Percentiles rank a stretch among this genome's conserved stretches.
phyloP scores from a whole-genome alignment of 2,329 filamentous ascomycete genomes.

The Chrysoporthe austroafricana region DNA sequence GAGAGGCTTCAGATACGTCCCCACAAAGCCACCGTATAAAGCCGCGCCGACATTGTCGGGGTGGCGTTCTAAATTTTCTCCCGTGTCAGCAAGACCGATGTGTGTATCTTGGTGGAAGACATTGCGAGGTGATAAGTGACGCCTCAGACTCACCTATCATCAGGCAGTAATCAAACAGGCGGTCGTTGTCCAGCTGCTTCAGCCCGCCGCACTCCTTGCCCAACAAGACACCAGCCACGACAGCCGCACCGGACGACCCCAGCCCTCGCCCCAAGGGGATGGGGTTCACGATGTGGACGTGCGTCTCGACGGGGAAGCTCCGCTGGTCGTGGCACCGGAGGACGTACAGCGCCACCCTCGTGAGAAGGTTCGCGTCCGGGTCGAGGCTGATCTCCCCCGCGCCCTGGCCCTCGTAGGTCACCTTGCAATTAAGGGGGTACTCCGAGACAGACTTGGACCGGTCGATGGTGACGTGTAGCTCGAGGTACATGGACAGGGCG shows the following conservation, averaged over 20 bases:
- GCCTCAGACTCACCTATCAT: slow-evolving; percentile 78
- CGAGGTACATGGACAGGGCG: slow-evolving; percentile 90
- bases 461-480: slow-evolving; percentile 80
- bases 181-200: slow-evolving; percentile 71
- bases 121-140: not conserved
- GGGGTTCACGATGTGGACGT: slow-evolving; percentile 93
- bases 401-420: slow-evolving; percentile 88
- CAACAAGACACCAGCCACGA: slow-evolving; percentile 92
- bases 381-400: slow-evolving; percentile 79
- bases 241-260: slow-evolving; percentile 93
- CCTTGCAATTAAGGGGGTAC: slow-evolving; percentile 78
- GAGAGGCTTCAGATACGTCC: slow-evolving; percentile 92
- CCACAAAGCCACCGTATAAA: slow-evolving; percentile 94
- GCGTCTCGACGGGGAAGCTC: slow-evolving; percentile 81
- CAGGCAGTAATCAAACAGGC: slow-evolving; percentile 92
- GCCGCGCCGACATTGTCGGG: slow-evolving; percentile 95
- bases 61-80: slow-evolving; percentile 68
- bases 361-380: slow-evolving; percentile 89
- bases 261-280: slow-evolving; percentile 91
- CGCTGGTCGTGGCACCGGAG: slow-evolving; percentile 88
- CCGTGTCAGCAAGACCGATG: slow-evolving; percentile 10
- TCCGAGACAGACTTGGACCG: slow-evolving; percentile 56
- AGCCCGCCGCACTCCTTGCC: slow-evolving; percentile 87
- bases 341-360: slow-evolving; percentile 90
- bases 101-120: not conserved